Evolutionary conservation across 2,329 filamentous ascomycete species (phyloP).

Genomic region (Magnaporthiopsis incrustans): DNA sequence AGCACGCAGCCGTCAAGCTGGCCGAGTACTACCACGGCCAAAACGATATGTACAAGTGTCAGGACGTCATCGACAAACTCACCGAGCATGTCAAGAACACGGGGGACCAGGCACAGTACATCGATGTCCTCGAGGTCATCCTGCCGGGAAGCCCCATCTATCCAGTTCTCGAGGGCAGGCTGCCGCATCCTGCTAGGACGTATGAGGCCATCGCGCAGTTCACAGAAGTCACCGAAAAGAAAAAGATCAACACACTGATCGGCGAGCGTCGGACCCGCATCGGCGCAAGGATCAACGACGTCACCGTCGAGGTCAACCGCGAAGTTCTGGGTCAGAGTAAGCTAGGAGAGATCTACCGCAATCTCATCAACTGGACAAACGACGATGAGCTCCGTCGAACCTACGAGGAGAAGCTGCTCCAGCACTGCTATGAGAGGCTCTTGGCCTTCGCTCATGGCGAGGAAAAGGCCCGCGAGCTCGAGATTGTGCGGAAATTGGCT

Average conservation of each 20-base stretch:
- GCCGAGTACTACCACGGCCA: conserved; percentile 65
- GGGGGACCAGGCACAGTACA: conserved; percentile 66
- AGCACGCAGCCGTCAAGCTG: conserved; percentile 62
- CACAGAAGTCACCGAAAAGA: conserved; percentile 77
- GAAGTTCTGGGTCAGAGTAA: conserved; percentile 72
- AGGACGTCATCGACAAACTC: conserved; percentile 71
- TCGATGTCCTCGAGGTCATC: conserved; percentile 65
- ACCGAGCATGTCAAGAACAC: conserved; percentile 63
- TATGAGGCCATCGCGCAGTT: conserved; percentile 79
- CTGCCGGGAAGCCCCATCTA: conserved; percentile 79
- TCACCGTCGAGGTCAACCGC: conserved; percentile 77
- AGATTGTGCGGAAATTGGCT: conserved; percentile 67
- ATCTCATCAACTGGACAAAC: conserved; percentile 81
- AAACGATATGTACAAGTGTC: conserved; percentile 55
- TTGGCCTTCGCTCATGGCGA: conserved; percentile 53
- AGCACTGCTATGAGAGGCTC: conserved; percentile 72
- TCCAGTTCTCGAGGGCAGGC: conserved; percentile 69
- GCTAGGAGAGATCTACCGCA: conserved; percentile 71
- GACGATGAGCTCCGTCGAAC: conserved; percentile 77
- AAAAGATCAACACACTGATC: conserved; percentile 83
- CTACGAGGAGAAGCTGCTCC: conserved; percentile 85
- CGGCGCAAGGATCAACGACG: conserved; percentile 74
- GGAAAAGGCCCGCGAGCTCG: conserved; percentile 62
- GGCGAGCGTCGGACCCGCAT: conserved; percentile 81
- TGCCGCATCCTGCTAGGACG: conserved; percentile 71